phyloP scores from a whole-genome alignment of 2,329 filamentous ascomycete species.

The Trichophyton mentagrophytes region DNA sequence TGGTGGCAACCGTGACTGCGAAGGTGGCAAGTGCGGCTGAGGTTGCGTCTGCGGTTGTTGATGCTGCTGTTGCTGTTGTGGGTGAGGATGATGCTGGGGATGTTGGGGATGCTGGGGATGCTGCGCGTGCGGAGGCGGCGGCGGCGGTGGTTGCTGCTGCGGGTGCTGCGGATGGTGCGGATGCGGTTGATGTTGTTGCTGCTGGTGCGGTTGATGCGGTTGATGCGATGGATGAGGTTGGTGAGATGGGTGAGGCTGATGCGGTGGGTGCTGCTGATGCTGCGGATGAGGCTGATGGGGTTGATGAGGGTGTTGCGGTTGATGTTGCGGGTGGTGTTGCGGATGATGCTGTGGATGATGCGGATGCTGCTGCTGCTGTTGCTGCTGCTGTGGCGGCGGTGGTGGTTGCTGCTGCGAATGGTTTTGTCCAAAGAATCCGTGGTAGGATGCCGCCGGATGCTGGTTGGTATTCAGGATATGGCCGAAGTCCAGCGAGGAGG shows the following conservation, averaged over 20 bases:
- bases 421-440: conserved; percentile 24
- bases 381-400: conserved; percentile 11
- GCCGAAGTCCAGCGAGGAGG: conserved; percentile 23
- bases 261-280: conserved; percentile 18
- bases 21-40: conserved; percentile 20
- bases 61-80: not conserved
- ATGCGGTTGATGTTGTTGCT: conserved; percentile 19
- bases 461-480: conserved; percentile 23
- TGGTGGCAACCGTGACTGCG: conserved; percentile 21
- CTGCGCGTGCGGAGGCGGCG: not conserved
- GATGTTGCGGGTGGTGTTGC: conserved; percentile 12
- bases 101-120: not conserved
- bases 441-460: conserved; percentile 20
- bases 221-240: conserved; percentile 18
- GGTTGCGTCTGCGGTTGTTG: conserved; percentile 7
- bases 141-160: conserved; percentile 14
- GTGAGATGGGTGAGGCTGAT: conserved; percentile 16
- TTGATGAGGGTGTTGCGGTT: conserved; percentile 14
- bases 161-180: conserved; percentile 13
- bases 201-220: conserved; percentile 20
- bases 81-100: conserved; percentile 1
- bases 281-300: conserved; percentile 19
- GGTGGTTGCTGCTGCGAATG: conserved; percentile 8
- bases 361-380: not conserved
- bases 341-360: conserved; percentile 15